Conservation (phyloP, 345 rosid species). For the Eutrema yunnanense region DNA sequence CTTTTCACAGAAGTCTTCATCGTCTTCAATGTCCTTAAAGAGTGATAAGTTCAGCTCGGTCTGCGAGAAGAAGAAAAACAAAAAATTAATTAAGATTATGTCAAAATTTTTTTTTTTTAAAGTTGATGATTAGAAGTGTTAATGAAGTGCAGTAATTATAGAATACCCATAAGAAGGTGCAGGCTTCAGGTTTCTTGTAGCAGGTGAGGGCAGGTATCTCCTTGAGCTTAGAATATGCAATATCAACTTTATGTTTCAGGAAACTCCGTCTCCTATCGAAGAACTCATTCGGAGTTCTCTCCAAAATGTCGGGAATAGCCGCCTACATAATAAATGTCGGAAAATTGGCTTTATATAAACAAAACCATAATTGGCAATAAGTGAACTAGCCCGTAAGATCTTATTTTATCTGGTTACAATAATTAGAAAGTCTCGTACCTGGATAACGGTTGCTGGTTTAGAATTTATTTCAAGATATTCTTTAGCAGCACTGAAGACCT, state of each 20-base stretch:
- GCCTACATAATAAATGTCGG: constrained; percentile 32
- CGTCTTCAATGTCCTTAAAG: constrained; percentile 14
- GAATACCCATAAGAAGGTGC: constrained; percentile 62
- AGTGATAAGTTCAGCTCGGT: neutral
- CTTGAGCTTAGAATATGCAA: constrained; percentile 32
- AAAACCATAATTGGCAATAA: neutral
- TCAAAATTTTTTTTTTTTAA: neutral
- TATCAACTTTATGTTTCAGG: constrained; percentile 37
- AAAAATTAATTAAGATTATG: neutral
- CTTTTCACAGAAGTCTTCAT: constrained; percentile 18
- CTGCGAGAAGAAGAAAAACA: neutral
- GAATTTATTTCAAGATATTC: constrained; percentile 26
- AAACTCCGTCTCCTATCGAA: constrained; percentile 31
- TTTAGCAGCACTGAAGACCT: constrained; percentile 38
- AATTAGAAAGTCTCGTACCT: constrained; percentile 25
- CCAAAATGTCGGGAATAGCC: constrained; percentile 51
- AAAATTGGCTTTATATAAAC: neutral
- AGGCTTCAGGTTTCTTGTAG: constrained; percentile 49
- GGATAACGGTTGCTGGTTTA: constrained; percentile 42
- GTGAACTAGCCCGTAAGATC: too few relatives aligned
- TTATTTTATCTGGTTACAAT: neutral
- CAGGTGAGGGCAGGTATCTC: constrained; percentile 51
- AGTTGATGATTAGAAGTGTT: neutral
- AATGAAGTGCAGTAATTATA: neutral
- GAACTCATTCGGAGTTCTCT: constrained; percentile 48